Evolutionary conservation across 1,284 basidiomycete species (phyloP), one percentile per base, ranked within the genome.

Genomic region (Naganishia albida): DNA sequence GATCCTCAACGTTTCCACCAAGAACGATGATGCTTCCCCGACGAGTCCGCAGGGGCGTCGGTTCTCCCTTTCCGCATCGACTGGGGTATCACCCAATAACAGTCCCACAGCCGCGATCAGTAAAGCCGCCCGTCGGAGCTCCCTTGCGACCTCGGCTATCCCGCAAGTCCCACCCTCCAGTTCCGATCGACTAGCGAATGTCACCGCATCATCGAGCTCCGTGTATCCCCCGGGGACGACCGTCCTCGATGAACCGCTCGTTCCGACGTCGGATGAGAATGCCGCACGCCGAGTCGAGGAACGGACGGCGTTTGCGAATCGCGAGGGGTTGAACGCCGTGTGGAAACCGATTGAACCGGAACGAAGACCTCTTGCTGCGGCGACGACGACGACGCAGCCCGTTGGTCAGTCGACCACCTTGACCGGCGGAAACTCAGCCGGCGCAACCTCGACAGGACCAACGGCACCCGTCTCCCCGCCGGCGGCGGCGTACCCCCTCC

Each of bases 321-420:
- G 57, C 1, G 46, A n/a, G 26, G 46, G 23, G 3, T 23, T 60
- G 34, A 60, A 60, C 38, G 57, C 49, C 39, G 23, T 26, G 4
- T 60, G 57, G 57, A 60, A 50, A 60, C 57, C 57, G 12, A 50
- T 60, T 34, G 46, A 60, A 25, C 57, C 57, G 20, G 57, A 60
- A 25, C n/a, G 57, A 50, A 12, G 46, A 40, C 46, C 57, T 15
- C 20, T 60, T 2, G 30, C 13, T 26, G 34, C n/a, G 16, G n/a
- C 43, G 38, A 0, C 44, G 12, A 18, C 56, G 18, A 39, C 23
- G 2, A 12, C 8, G 6, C 8, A n/a, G n/a, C 51, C 51, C 34
- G 18, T 13, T 3, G 39, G 30, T n/a, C 51, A 18, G 1, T 10
- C 34, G 34, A 6, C 34, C 34, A 34, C 4, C 34, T 10, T 34